Evolutionary conservation across 768 basidiomycete species (phyloP).

Genomic region (Botryobasidium botryosum): DNA sequence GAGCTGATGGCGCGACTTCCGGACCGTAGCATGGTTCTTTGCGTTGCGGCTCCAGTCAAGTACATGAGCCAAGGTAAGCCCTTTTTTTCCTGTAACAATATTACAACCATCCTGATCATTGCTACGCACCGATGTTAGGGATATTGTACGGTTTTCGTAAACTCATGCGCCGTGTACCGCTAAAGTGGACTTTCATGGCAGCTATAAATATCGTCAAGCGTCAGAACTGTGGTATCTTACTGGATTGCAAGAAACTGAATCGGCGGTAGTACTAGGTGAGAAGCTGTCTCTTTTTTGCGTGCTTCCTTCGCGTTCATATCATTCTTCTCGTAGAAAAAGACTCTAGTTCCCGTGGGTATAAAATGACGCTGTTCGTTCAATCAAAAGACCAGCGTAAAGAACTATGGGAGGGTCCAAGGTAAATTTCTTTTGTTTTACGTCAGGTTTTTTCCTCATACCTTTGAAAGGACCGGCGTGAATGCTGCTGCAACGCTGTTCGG

Average conservation of each 20-base stretch:
- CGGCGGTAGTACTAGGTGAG: conserved; percentile 70
- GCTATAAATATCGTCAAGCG: conserved; percentile 88
- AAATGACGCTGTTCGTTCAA: conserved; percentile 68
- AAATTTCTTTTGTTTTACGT: no score
- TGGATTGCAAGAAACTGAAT: conserved; percentile 86
- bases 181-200: conserved; percentile 22
- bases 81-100: conserved; percentile 7
- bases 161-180: conserved; percentile 2
- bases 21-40: conserved; percentile 54
- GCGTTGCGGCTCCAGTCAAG: conserved; percentile 62
- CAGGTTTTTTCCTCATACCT: no score
- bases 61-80: conserved; percentile 69
- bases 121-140: conserved; percentile 31
- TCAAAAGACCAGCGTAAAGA: conserved; percentile 62
- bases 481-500: conserved; percentile 53
- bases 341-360: conserved; percentile 57
- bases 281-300: background rate
- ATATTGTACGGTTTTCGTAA: conserved; percentile 53
- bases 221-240: conserved; percentile 94
- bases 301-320: conserved; percentile 6
- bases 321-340: conserved; percentile 37
- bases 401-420: conserved; percentile 88
- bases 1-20: conserved; percentile 61
- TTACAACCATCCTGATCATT: conserved; percentile 13
- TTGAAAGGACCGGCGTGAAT: conserved; percentile 46